Base-by-base conservation (phyloP, 345 rosid genomes). In the Odontarrhena argentea region DNA sequence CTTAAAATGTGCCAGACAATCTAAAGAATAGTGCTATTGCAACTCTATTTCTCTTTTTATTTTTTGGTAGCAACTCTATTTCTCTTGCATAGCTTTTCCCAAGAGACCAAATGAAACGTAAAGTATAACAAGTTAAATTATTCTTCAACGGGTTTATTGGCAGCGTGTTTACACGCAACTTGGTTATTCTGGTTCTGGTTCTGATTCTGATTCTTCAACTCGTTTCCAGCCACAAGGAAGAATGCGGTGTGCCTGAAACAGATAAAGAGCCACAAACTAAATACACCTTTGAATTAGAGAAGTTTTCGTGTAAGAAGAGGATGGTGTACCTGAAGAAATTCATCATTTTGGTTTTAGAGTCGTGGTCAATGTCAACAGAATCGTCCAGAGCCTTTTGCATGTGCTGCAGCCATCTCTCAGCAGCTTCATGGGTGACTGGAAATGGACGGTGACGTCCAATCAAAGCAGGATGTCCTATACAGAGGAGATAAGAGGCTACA, bases 191-290 rank as follows among this genome's bases (percentile, higher is more conserved):
- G 22, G 22, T 18, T 18, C 22, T 18, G 22, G 22, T 18, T 18
- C n/a, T 64, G 64, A 4, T 48, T 64, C 64, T 77, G 85, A 66
- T 77, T 80, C 85, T 91, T 86, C 84, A 92, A 54, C 74, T 92
- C 90, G 66, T 92, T 79, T 45, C 96, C 98, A 36, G 98, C 96
- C 69, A 92, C 98, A 32, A 92, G 96, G 77, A 88, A 88, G 82
- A 84, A 88, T 2, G 98, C 94, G 0, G 96, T 88, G 77, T 88
- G 98, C 83, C 98, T 88, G 82, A 56, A 60, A 67, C 13, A 54
- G 1, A 60, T 6, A 18, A 18, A 64, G 34, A 9, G 37, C 49
- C 58, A 47, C 35, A 9, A 18, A 35, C 35, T 47, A 30, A 35
- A 49, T 44, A 36, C 12, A 50, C 14, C 14, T 37, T 7, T n/a